These are phyloP conservation scores for Hawksworthiomyces lignivorus DNA, from an alignment of 2,329 filamentous ascomycete genomes.

Conservation along the genomic window DNA sequence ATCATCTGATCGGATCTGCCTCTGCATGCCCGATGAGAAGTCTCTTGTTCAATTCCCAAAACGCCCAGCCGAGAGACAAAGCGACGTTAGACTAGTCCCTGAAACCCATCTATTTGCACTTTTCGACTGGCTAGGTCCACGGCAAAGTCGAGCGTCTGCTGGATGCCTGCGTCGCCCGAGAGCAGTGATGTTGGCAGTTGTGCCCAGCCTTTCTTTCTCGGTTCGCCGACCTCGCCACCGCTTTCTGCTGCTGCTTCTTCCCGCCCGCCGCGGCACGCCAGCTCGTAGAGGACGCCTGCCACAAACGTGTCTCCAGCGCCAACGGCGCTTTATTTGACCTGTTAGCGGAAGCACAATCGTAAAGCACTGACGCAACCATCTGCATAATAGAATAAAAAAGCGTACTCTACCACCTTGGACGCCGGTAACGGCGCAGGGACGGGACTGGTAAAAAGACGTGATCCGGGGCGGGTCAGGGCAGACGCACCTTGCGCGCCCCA, in stretches of 20 bases:
- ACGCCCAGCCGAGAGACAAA: too few species aligned
- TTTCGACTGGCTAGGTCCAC: conserved; percentile 61
- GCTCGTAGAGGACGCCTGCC: conserved; percentile 59
- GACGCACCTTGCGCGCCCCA: conserved; percentile 40
- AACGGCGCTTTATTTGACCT: conserved; percentile 43
- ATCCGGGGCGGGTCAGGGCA: conserved; percentile 31
- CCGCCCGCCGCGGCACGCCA: conserved; percentile 36
- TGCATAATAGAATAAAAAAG: not conserved
- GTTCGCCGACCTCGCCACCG: not conserved
- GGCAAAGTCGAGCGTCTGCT: conserved; percentile 49
- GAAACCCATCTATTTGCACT: conserved; percentile 59
- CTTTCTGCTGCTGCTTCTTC: not conserved
- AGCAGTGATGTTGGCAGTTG: too few species aligned
- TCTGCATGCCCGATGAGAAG: too few species aligned
- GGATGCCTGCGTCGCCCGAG: conserved; percentile 40
- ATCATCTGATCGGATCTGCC: too few species aligned
- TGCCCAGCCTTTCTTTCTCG: too few species aligned
- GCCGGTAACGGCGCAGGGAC: conserved; percentile 30
- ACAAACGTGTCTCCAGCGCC: conserved; percentile 72
- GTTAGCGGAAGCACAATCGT: not conserved
- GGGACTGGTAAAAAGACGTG: conserved; percentile 31
- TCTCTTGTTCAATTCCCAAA: too few species aligned
- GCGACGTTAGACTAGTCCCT: conserved; percentile 40
- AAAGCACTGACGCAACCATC: too few species aligned
- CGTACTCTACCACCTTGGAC: conserved; percentile 50